Percentiles rank a stretch among this genome's conserved stretches.
Conservation (phyloP, 2,329 filamentous ascomycete genomes). For the Bimuria novae-zelandiae region DNA sequence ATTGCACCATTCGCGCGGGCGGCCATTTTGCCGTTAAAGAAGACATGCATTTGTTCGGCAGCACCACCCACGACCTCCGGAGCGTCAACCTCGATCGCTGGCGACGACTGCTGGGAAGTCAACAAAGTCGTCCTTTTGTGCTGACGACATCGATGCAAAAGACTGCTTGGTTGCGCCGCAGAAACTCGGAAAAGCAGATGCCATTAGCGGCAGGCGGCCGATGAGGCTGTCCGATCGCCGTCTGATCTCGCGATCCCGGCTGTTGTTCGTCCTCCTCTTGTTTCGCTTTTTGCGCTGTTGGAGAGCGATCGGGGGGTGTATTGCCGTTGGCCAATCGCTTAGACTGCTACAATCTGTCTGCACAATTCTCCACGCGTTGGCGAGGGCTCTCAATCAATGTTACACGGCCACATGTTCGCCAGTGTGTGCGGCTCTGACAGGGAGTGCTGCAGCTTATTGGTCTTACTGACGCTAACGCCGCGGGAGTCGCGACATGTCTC, state of each 20-base stretch:
- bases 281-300: not conserved
- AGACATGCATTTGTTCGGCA: not conserved
- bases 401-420: not conserved
- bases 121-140: not conserved
- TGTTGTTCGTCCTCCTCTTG: not conserved
- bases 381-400: not conserved
- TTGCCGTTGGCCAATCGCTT: conserved; percentile 1
- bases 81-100: too few species aligned
- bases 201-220: not conserved
- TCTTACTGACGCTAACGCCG: conserved; percentile 1
- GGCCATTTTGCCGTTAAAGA: not conserved
- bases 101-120: not conserved
- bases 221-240: conserved; percentile 2
- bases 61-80: not conserved
- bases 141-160: not conserved
- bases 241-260: not conserved
- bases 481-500: conserved; percentile 4
- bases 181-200: not conserved
- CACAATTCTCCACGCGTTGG: not conserved
- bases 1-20: not conserved
- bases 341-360: not conserved
- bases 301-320: not conserved
- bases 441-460: conserved; percentile 3
- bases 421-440: conserved; percentile 6
- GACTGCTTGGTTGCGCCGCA: not conserved